phyloP scores from a whole-genome alignment of 2,329 filamentous ascomycete species.

The Diaporthe citriasiana region DNA sequence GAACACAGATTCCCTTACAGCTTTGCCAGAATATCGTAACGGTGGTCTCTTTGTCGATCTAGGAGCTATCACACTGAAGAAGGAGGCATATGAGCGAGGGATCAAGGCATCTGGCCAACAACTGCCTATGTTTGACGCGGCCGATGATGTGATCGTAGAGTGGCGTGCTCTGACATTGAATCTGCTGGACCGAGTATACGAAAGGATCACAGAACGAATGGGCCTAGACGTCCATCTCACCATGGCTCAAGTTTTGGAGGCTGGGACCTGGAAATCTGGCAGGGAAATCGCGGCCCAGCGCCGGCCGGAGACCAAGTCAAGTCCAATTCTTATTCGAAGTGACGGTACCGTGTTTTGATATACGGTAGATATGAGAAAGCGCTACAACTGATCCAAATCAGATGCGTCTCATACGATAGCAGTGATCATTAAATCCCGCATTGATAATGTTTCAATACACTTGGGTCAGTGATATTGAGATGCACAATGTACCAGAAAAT shows the following conservation, averaged over 20 bases:
- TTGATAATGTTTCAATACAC: neutral
- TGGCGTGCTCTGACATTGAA: slow-evolving; percentile 71
- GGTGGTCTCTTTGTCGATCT: slow-evolving; percentile 90
- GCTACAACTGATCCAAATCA: neutral
- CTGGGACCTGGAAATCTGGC: slow-evolving; percentile 74
- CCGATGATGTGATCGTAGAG: slow-evolving; percentile 70
- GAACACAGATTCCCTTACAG: slow-evolving; percentile 85
- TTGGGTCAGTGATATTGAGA: neutral
- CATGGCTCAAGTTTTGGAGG: slow-evolving; percentile 66
- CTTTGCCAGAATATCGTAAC: slow-evolving; percentile 92
- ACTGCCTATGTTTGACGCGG: slow-evolving; percentile 64
- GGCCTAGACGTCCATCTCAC: slow-evolving; percentile 55
- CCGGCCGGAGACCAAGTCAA: slow-evolving; percentile 83
- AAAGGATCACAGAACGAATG: slow-evolving; percentile 56
- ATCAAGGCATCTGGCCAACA: slow-evolving; percentile 65
- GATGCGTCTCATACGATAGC: neutral
- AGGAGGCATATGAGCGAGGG: slow-evolving; percentile 77
- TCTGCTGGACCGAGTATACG: slow-evolving; percentile 64
- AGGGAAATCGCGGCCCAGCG: slow-evolving; percentile 85
- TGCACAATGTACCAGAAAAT: neutral
- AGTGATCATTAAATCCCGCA: neutral
- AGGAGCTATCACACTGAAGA: slow-evolving; percentile 83
- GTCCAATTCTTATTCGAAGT: slow-evolving; percentile 85
- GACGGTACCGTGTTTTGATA: slow-evolving; percentile 84
- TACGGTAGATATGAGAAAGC: neutral